These are phyloP conservation scores for Excoecaria cochinchinensis DNA, from an alignment of 345 rosid species.

Conservation along the genomic window DNA sequence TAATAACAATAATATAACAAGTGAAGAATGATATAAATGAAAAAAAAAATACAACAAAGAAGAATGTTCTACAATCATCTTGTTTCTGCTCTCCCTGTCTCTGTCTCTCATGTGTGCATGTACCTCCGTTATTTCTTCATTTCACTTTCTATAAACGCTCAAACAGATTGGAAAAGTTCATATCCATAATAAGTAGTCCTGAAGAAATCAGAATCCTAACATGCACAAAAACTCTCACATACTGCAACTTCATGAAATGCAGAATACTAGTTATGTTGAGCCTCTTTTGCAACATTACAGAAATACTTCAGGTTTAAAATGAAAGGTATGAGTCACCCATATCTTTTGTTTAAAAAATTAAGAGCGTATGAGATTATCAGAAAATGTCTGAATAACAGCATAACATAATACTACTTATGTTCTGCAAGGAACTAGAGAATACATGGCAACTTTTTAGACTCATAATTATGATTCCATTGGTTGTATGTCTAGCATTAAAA, in stretches of 20 bases:
- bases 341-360: neutral
- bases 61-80: too few relatives aligned
- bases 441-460: neutral
- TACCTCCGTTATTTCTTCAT: neutral
- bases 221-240: neutral
- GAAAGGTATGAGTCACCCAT: neutral
- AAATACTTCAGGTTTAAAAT: too few relatives aligned
- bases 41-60: too few relatives aligned
- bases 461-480: neutral
- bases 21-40: too few relatives aligned
- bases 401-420: neutral
- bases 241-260: too few relatives aligned
- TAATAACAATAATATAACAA: too few relatives aligned
- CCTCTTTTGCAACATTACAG: neutral
- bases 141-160: neutral
- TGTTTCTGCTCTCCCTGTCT: neutral
- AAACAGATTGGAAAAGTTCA: neutral
- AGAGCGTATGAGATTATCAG: neutral
- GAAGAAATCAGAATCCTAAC: neutral
- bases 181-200: neutral
- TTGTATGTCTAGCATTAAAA: neutral
- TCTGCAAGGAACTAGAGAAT: neutral
- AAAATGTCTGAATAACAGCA: neutral
- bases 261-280: neutral
- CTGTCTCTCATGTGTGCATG: too few relatives aligned